A percentile compares a stretch with the other conserved stretches of the same genome.
phyloP scores from a whole-genome alignment of 1,139 yeast species.

The Yamadazyma membranifaciens region DNA sequence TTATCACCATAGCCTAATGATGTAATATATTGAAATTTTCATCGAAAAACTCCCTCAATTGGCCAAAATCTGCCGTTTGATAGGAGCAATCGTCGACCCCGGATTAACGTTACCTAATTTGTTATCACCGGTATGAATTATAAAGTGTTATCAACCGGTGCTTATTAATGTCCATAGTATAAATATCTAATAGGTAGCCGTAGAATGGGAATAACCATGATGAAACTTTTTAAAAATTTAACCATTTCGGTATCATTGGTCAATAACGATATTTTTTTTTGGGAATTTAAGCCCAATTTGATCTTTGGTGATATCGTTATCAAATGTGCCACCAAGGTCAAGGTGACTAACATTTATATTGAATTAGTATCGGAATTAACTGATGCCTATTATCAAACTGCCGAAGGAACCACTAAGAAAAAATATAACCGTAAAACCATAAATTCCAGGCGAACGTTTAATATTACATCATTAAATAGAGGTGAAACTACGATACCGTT shows the following conservation, averaged over 20 bases:
- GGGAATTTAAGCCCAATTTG: conserved; percentile 37
- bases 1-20: too few relatives aligned
- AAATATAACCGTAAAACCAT: background rate
- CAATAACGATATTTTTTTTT: conserved; percentile 52
- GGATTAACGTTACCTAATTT: too few relatives aligned
- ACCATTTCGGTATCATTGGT: conserved; percentile 9
- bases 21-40: too few relatives aligned
- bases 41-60: too few relatives aligned
- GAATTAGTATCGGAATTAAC: conserved; percentile 37
- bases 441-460: background rate
- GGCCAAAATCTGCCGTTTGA: too few relatives aligned
- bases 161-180: too few relatives aligned
- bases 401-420: background rate
- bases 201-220: too few relatives aligned
- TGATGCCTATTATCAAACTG: background rate
- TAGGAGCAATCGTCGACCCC: too few relatives aligned
- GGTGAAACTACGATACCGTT: conserved; percentile 13
- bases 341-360: conserved; percentile 43
- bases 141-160: too few relatives aligned
- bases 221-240: conserved; percentile 41
- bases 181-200: too few relatives aligned
- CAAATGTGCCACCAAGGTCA: conserved; percentile 53
- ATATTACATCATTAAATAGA: background rate
- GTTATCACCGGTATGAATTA: too few relatives aligned
- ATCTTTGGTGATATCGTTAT: conserved; percentile 41